A percentile compares a stretch with the other conserved stretches of the same genome.
Evolutionary conservation across 2,329 filamentous ascomycete genomes (phyloP).

Genomic region (Zarea fungicola): DNA sequence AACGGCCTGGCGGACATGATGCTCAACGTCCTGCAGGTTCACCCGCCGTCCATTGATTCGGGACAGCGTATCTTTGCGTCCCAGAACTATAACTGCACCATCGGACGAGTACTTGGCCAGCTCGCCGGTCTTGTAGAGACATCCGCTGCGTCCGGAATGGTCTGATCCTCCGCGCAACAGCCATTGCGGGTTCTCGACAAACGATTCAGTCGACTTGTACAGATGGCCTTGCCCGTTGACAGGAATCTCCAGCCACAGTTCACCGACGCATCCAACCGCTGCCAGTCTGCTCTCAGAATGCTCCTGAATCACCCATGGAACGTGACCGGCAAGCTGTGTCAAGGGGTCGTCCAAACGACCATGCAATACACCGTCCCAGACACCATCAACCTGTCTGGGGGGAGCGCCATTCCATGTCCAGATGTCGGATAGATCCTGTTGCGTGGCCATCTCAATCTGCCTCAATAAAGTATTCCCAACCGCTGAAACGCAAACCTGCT

Average conservation of each 20-base stretch:
- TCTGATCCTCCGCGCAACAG: conserved; percentile 7
- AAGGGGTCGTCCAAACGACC: background rate
- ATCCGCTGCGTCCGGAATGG: conserved; percentile 12
- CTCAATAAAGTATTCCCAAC: conserved; percentile 1
- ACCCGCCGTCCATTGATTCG: conserved; percentile 51
- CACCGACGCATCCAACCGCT: conserved; percentile 16
- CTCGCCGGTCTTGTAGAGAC: conserved; percentile 43
- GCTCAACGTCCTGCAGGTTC: conserved; percentile 32
- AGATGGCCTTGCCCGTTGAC: conserved; percentile 19
- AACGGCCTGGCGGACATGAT: conserved; percentile 8
- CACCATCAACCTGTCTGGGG: background rate
- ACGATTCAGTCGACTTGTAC: conserved; percentile 21
- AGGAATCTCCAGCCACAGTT: conserved; percentile 19
- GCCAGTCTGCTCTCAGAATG: conserved; percentile 15
- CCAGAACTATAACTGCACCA: conserved; percentile 35
- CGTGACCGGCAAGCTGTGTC: background rate
- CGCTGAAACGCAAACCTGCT: conserved; percentile 9
- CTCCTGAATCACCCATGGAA: conserved; percentile 17
- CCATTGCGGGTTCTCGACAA: conserved; percentile 9
- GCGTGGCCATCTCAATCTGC: background rate
- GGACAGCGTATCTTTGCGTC: conserved; percentile 49
- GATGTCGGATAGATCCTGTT: conserved; percentile 1
- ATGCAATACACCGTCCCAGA: background rate
- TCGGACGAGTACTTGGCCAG: conserved; percentile 34
- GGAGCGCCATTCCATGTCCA: conserved; percentile 13